A percentile compares a stretch with the other conserved stretches of the same genome.
phyloP scores from a whole-genome alignment of 371 early-diverging fungal genomes.

The Dichotomocladium elegans region DNA sequence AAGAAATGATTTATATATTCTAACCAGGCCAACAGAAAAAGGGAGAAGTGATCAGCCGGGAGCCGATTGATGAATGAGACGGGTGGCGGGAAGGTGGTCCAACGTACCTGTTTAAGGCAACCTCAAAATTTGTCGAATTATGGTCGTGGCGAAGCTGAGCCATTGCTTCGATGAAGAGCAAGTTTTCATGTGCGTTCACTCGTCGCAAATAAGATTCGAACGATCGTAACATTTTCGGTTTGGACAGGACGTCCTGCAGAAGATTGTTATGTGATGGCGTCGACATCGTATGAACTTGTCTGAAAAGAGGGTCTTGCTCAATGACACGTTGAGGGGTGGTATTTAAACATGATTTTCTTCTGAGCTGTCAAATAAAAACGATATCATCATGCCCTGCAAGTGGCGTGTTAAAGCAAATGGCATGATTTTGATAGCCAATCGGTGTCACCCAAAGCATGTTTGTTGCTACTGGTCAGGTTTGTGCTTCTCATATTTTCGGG shows the following conservation, averaged over 20 bases:
- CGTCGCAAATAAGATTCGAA: constrained; percentile 25
- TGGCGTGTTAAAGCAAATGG: not conserved
- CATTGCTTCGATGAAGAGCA: constrained; percentile 40
- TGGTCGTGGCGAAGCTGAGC: constrained; percentile 30
- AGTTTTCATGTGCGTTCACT: constrained; percentile 22
- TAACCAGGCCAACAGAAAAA: not conserved
- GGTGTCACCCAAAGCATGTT: too few species aligned
- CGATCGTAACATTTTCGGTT: constrained; percentile 20
- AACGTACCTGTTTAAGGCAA: constrained; percentile 20
- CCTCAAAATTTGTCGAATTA: constrained; percentile 17
- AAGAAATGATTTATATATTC: constrained; percentile 43
- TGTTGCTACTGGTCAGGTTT: too few species aligned
- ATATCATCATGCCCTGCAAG: too few species aligned
- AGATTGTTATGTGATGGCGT: not conserved
- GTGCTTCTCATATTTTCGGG: too few species aligned
- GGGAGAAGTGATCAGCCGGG: too few species aligned
- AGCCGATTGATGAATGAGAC: too few species aligned
- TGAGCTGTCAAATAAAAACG: not conserved
- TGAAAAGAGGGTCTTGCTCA: not conserved
- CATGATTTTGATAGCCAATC: not conserved
- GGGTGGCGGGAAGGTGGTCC: not conserved
- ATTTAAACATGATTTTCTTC: not conserved
- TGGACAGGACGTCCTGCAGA: constrained; percentile 16
- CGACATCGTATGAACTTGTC: not conserved
- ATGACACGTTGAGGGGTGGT: not conserved